A percentile compares a stretch with the other conserved stretches of the same genome.
These are phyloP conservation scores for Odonthalia washingtoniensis DNA, from an alignment of 31 red algal species.

Conservation along the genomic window DNA sequence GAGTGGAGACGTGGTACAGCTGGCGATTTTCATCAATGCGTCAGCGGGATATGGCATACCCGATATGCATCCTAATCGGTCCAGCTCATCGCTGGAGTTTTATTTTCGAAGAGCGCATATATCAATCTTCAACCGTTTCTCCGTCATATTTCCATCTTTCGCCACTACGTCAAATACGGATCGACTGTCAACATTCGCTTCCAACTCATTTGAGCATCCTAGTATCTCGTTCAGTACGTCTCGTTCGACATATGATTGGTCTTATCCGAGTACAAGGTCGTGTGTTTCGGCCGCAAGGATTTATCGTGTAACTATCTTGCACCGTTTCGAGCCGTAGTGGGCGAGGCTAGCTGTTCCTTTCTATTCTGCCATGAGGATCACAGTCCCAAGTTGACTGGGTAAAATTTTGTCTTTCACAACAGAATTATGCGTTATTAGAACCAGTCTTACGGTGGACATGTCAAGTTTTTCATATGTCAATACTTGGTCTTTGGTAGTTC, in stretches of 20 bases:
- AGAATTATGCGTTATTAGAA: background rate
- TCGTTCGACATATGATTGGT: background rate
- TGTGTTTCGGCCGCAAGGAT: slow-evolving; percentile 31
- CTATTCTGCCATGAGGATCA: slow-evolving; percentile 7
- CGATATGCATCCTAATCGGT: too few species aligned
- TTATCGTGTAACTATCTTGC: slow-evolving; percentile 26
- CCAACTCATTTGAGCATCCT: background rate
- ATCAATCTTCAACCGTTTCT: slow-evolving; percentile 30
- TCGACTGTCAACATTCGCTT: slow-evolving; percentile 32
- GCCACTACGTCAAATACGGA: slow-evolving; percentile 30
- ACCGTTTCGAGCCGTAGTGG: slow-evolving; percentile 19
- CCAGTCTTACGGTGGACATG: background rate
- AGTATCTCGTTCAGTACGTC: slow-evolving; percentile 15
- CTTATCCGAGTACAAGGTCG: slow-evolving; percentile 26
- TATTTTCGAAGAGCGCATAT: slow-evolving; percentile 22
- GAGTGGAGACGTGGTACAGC: too few species aligned
- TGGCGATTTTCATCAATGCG: too few species aligned
- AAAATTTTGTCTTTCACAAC: background rate
- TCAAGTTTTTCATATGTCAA: background rate
- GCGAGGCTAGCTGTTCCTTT: background rate
- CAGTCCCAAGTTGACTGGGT: slow-evolving; percentile 7
- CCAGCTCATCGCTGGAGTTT: too few species aligned
- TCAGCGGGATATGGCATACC: too few species aligned
- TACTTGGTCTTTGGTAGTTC: background rate
- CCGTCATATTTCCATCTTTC: background rate